Evolutionary conservation across 495 filamentous ascomycete genomes (phyloP).

Genomic region (Penicillium mononematosum): DNA sequence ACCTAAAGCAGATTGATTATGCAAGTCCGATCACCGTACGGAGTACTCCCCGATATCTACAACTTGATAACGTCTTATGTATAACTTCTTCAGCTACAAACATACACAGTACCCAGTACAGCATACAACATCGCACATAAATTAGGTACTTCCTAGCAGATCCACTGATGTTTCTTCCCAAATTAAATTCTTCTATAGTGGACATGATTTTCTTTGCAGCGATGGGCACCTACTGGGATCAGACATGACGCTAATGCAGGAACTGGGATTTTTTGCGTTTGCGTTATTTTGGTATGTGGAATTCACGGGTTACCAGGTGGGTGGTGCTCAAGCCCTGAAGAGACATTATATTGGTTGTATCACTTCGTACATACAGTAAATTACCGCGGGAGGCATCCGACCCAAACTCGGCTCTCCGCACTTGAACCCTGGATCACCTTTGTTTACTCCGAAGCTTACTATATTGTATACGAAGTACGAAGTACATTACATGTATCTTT

Average conservation of each 20-base stretch:
- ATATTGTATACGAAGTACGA: background rate
- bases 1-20: constrained; percentile 1
- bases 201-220: constrained; percentile 24
- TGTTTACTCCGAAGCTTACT: constrained; percentile 5
- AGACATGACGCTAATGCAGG: constrained; percentile 46
- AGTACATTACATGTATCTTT: background rate
- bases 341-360: background rate
- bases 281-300: background rate
- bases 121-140: background rate
- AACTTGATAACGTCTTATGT: too few relatives aligned
- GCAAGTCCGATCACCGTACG: constrained; percentile 4
- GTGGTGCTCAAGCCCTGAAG: background rate
- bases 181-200: constrained; percentile 7
- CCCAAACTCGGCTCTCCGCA: constrained; percentile 9
- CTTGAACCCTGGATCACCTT: constrained; percentile 15
- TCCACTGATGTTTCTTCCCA: background rate
- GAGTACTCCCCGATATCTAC: background rate
- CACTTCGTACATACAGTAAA: background rate
- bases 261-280: constrained; percentile 28
- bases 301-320: background rate
- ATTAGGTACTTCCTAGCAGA: background rate
- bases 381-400: constrained; percentile 15
- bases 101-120: background rate
- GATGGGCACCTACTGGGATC: constrained; percentile 13
- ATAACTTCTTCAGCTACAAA: too few relatives aligned